Evolutionary conservation across 108 stramenopile species (phyloP).

Genomic region (Cyclotella atomus): DNA sequence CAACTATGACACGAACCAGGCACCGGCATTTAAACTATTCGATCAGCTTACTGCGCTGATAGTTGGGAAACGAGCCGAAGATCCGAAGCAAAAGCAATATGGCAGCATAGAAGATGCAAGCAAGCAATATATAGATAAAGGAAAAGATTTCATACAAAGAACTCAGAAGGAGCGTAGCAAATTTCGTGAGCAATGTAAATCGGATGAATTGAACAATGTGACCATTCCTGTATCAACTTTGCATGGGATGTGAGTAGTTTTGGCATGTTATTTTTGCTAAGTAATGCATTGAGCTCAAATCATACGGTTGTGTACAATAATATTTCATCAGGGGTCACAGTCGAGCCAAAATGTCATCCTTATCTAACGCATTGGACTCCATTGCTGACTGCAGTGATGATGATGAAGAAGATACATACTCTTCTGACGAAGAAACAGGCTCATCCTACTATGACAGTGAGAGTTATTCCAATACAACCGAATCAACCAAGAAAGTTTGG

Average conservation of each 20-base stretch:
- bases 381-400: constrained; percentile 37
- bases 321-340: constrained; percentile 19
- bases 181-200: constrained; percentile 20
- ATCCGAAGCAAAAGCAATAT: constrained; percentile 10
- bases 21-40: constrained; percentile 15
- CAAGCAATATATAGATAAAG: constrained; percentile 33
- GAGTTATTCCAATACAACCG: neutral
- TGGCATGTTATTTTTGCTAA: neutral
- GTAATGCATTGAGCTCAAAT: no score
- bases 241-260: constrained; percentile 20
- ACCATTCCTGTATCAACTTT: neutral
- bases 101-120: constrained; percentile 16
- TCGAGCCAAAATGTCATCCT: constrained; percentile 30
- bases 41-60: constrained; percentile 12
- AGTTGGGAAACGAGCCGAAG: neutral
- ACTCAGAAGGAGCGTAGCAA: constrained; percentile 31
- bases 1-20: neutral
- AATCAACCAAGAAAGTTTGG: constrained; percentile 28
- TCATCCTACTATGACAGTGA: constrained; percentile 7
- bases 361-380: constrained; percentile 35
- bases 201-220: constrained; percentile 27
- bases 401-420: constrained; percentile 18
- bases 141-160: constrained; percentile 24
- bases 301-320: neutral
- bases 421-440: constrained; percentile 37